Percentiles rank a stretch among this genome's conserved stretches.
Conservation (phyloP, 192 early-diverging fungal genomes). For the Podila clonocystis region DNA sequence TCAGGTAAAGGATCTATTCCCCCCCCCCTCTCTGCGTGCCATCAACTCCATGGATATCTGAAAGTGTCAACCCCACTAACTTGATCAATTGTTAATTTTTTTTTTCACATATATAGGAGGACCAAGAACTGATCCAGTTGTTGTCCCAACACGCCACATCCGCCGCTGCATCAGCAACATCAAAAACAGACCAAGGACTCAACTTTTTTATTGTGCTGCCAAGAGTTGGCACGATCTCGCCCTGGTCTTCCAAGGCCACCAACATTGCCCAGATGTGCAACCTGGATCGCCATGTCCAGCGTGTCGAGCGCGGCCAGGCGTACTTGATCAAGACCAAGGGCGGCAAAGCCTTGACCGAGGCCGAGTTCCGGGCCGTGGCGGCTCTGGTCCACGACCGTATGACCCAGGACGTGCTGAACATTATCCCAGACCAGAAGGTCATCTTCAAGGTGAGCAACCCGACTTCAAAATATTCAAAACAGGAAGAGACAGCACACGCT, state of each 20-base stretch:
- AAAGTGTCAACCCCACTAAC: neutral
- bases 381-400: slow-evolving; percentile 89
- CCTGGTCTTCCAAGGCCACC: slow-evolving; percentile 99
- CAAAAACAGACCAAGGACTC: slow-evolving; percentile 16
- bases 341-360: slow-evolving; percentile 34
- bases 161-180: neutral
- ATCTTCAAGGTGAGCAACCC: slow-evolving; percentile 69
- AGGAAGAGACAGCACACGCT: neutral
- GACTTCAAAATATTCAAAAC: neutral
- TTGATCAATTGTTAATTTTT: neutral
- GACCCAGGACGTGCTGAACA: slow-evolving; percentile 84
- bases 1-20: neutral
- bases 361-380: slow-evolving; percentile 61
- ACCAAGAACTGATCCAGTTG: slow-evolving; percentile 29
- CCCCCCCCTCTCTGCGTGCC: neutral
- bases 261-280: slow-evolving; percentile 96
- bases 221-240: slow-evolving; percentile 95
- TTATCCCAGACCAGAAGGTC: slow-evolving; percentile 68
- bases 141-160: slow-evolving; percentile 11
- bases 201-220: slow-evolving; percentile 84
- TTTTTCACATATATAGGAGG: slow-evolving; percentile 35
- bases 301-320: slow-evolving; percentile 91
- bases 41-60: neutral
- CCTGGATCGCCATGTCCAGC: slow-evolving; percentile 71
- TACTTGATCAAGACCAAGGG: slow-evolving; percentile 70